Conservation (phyloP, 805 yeast genomes). For the Wickerhamiella cacticola region DNA sequence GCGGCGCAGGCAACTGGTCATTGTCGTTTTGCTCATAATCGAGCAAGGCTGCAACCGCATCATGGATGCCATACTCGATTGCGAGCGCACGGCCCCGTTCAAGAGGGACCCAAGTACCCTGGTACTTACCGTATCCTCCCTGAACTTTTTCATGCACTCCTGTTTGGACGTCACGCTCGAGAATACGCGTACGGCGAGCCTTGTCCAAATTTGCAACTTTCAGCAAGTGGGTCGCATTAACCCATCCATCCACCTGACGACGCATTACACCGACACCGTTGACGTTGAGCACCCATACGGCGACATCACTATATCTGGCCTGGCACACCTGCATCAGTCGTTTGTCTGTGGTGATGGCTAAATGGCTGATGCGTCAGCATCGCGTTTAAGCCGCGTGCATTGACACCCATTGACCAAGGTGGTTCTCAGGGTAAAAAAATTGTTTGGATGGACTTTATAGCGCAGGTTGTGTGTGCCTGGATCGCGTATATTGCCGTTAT, state of each 20-base stretch:
- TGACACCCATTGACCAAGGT: too few species aligned
- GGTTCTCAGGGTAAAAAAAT: too few species aligned
- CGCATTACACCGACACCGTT: conserved; percentile 76
- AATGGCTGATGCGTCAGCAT: background rate
- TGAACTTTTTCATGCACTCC: conserved; percentile 88
- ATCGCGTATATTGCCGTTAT: too few species aligned
- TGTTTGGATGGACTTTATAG: too few species aligned
- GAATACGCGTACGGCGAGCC: conserved; percentile 82
- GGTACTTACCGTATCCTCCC: conserved; percentile 95
- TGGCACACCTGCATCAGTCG: conserved; percentile 27
- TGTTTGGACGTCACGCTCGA: conserved; percentile 85
- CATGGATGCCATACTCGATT: conserved; percentile 49
- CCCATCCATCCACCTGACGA: conserved; percentile 85
- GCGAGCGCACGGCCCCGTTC: conserved; percentile 62
- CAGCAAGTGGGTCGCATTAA: conserved; percentile 89
- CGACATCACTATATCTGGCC: conserved; percentile 36
- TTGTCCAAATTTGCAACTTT: conserved; percentile 91
- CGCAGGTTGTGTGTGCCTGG: too few species aligned
- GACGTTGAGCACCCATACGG: conserved; percentile 42
- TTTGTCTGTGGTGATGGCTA: background rate
- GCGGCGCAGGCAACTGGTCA: conserved; percentile 40
- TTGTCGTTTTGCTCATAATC: conserved; percentile 46
- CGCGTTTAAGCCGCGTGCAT: conserved; percentile 4
- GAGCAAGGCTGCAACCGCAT: conserved; percentile 51
- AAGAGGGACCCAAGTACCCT: conserved; percentile 85